Conservation (phyloP, 2,329 filamentous ascomycete species). For the Cytospora chrysosperma region DNA sequence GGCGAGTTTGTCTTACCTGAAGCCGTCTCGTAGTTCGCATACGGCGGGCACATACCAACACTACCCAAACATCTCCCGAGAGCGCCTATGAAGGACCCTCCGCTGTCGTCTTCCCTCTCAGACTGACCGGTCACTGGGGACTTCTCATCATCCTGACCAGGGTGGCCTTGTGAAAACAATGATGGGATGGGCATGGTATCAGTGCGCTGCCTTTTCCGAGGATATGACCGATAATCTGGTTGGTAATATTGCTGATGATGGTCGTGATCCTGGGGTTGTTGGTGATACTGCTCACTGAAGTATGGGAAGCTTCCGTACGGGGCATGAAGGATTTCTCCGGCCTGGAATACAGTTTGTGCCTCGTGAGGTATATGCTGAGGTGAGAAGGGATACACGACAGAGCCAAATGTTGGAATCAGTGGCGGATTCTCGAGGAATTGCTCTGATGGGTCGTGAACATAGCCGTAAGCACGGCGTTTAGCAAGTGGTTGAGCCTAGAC, state of each 20-base stretch:
- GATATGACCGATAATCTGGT: conserved; percentile 22
- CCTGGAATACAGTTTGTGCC: conserved; percentile 28
- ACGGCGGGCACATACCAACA: neutral
- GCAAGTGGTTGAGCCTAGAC: conserved; percentile 39
- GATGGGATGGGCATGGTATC: conserved; percentile 24
- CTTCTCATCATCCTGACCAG: conserved; percentile 11
- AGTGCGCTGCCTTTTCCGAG: conserved; percentile 33
- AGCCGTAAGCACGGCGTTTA: conserved; percentile 45
- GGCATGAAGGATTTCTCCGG: neutral
- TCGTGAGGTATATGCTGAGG: conserved; percentile 30
- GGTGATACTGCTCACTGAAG: conserved; percentile 34
- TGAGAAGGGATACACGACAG: conserved; percentile 28
- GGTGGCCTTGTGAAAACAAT: neutral
- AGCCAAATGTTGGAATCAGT: conserved; percentile 5
- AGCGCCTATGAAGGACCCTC: conserved; percentile 3
- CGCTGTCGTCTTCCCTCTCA: conserved; percentile 10
- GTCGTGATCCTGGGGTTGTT: conserved; percentile 32
- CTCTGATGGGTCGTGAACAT: conserved; percentile 39
- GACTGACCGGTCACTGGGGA: conserved; percentile 1
- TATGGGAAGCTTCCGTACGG: conserved; percentile 16
- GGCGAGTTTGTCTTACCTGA: conserved; percentile 7
- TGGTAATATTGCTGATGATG: conserved; percentile 19
- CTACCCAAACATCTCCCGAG: conserved; percentile 7
- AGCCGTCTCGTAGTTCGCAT: conserved; percentile 5
- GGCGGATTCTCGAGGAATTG: conserved; percentile 36